phyloP scores from a whole-genome alignment of 305 asterid species.

The Striga hermonthica region DNA sequence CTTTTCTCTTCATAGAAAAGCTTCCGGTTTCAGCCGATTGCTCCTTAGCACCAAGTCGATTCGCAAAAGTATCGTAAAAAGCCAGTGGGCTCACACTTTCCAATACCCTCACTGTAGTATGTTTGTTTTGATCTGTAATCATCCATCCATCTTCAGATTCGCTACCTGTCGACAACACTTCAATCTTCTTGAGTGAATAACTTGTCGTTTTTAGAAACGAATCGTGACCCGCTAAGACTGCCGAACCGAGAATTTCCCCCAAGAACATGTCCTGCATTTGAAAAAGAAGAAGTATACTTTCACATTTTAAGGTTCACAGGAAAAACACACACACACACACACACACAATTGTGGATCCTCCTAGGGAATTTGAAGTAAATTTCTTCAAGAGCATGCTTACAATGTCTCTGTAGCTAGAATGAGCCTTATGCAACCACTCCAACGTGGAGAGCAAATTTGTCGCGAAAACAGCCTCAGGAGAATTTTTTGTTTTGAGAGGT shows the following conservation, averaged over 20 bases:
- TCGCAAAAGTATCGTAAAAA: constrained; percentile 46
- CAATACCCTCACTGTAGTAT: constrained; percentile 52
- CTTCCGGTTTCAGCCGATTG: constrained; percentile 74
- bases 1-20: constrained; percentile 37
- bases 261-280: constrained; percentile 56
- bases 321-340: too few species aligned
- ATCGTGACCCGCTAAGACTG: constrained; percentile 47
- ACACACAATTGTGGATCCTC: too few species aligned
- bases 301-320: neutral
- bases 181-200: constrained; percentile 35
- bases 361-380: neutral
- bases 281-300: neutral
- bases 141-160: constrained; percentile 65
- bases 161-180: constrained; percentile 47
- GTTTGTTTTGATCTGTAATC: constrained; percentile 33
- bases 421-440: neutral
- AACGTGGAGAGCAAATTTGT: constrained; percentile 39
- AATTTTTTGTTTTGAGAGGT: constrained; percentile 41
- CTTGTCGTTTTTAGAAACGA: constrained; percentile 37
- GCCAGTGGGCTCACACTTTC: constrained; percentile 45
- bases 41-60: constrained; percentile 47
- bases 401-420: neutral
- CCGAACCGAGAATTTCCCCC: constrained; percentile 83
- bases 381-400: constrained; percentile 13
- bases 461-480: constrained; percentile 60